Conservation (phyloP, 352 stramenopile species). For the Globisporangium middletonii region DNA sequence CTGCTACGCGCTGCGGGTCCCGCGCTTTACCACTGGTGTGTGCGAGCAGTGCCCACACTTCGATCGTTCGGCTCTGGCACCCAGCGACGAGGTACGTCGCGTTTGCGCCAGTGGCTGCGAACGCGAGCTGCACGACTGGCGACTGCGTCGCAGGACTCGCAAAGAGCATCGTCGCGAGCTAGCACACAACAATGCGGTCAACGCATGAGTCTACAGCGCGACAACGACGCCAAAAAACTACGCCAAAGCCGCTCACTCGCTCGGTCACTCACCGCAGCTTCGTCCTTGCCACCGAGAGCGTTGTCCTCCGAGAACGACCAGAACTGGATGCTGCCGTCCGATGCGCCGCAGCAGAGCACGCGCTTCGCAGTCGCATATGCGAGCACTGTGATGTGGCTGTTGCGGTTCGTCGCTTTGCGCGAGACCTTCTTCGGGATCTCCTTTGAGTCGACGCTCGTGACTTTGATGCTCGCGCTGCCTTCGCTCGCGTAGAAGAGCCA, state of each 20-base stretch:
- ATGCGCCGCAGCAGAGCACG: constrained; percentile 53
- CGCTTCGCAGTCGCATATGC: constrained; percentile 45
- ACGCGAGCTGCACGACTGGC: constrained; percentile 38
- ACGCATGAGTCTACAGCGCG: not conserved
- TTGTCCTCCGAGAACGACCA: constrained; percentile 53
- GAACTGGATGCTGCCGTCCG: constrained; percentile 60
- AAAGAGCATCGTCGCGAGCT: constrained; percentile 25
- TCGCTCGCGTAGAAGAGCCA: constrained; percentile 74
- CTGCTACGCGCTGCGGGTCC: constrained; percentile 26
- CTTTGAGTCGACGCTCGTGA: constrained; percentile 33
- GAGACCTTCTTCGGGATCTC: constrained; percentile 65
- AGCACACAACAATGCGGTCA: not conserved
- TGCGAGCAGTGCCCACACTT: constrained; percentile 36
- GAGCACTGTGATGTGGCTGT: constrained; percentile 39
- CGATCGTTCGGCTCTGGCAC: constrained; percentile 52
- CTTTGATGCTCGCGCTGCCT: constrained; percentile 69
- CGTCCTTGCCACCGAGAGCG: constrained; percentile 23
- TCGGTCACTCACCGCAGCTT: constrained; percentile 14
- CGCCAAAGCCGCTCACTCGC: not conserved
- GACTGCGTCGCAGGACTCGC: constrained; percentile 27
- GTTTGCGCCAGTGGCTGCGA: constrained; percentile 18
- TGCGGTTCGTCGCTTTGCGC: constrained; percentile 59
- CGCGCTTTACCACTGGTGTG: constrained; percentile 2
- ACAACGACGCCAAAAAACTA: not conserved
- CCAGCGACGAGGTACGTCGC: constrained; percentile 31